Evolutionary conservation across 2,329 filamentous ascomycete genomes (phyloP), one percentile per base, ranked within the genome.

Genomic region (Lasiodiplodia sp.): DNA sequence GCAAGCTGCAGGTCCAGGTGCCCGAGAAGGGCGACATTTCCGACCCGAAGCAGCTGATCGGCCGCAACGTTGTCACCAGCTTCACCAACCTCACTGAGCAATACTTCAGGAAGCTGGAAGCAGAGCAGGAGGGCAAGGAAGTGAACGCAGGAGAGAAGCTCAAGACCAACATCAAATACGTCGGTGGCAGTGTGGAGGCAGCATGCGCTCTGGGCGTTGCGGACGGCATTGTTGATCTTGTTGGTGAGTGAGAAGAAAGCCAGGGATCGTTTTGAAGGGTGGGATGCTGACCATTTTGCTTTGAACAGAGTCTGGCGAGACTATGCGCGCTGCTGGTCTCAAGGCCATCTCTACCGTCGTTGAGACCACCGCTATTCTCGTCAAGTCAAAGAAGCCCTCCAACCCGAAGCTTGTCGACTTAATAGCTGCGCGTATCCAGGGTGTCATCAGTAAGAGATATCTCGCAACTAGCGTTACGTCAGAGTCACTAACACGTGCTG

Each of bases 1-100:
- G 96, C 85, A 95, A 92, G 82, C 86, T 99, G 74, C 95, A 98
- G 83, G 94, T 98, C n/a, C 96, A 99, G 81, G 94, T 97, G 1
- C 96, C 96, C 0, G 90, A 92, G 77, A 95, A 96, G 79, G 95
- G 96, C 65, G 77, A 83, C 66, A 90, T 96, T 76, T 81, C 80
- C 55, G 87, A 87, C 56, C 87, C 92, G 5, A 88, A 89, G 78
- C 90, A 97, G 77, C 85, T 99, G 57, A 87, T 99, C 71, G 96
- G 96, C 68, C 94, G 92, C 83, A 97, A 95, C 75, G 91, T 99
- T 66, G 94, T 95, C 69, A 98, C 96, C 49, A 98, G 95, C 84
- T 99, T 99, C 78, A 94, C 94, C 66, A 89, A 91, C 72, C 85
- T 99, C 67, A 87, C 94, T 1, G 88, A 90, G 75, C 88, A 91